Conservation (phyloP, 2,329 filamentous ascomycete genomes). For the Fusarium napiforme region DNA sequence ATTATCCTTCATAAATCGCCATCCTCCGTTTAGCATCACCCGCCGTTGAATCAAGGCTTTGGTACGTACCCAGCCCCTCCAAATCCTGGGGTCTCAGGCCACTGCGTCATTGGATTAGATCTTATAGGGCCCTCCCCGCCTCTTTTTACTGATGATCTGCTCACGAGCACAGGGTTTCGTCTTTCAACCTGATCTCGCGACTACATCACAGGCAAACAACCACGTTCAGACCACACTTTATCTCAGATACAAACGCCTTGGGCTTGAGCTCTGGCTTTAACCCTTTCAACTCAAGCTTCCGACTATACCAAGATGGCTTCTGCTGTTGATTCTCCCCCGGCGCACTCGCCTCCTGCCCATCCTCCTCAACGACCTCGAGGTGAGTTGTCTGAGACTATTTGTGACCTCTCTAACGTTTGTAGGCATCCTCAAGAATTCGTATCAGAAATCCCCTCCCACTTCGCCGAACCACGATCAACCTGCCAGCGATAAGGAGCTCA, state of each 20-base stretch:
- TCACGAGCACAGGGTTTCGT: constrained; percentile 37
- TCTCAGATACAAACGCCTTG: not conserved
- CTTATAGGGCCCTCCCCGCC: constrained; percentile 30
- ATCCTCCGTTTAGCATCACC: not conserved
- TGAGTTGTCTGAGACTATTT: constrained; percentile 40
- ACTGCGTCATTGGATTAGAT: constrained; percentile 44
- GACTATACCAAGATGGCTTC: constrained; percentile 54
- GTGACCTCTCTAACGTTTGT: not conserved
- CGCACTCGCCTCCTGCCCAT: constrained; percentile 56
- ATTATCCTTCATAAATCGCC: not conserved
- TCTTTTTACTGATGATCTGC: constrained; percentile 33
- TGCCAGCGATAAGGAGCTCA: constrained; percentile 83
- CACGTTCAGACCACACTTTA: not conserved
- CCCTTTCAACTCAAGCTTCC: constrained; percentile 26
- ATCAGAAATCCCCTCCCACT: constrained; percentile 67
- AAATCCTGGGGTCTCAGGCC: constrained; percentile 34
- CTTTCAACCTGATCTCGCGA: constrained; percentile 34
- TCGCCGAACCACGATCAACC: constrained; percentile 58
- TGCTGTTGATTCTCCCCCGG: constrained; percentile 50
- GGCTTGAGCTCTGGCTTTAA: constrained; percentile 26
- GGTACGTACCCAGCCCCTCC: constrained; percentile 34
- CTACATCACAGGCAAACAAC: constrained; percentile 36
- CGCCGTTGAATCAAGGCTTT: not conserved
- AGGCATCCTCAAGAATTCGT: constrained; percentile 97
- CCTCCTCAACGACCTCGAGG: constrained; percentile 59